Conservation (phyloP, 345 rosid species). For the Gossypium rotundifolium region DNA sequence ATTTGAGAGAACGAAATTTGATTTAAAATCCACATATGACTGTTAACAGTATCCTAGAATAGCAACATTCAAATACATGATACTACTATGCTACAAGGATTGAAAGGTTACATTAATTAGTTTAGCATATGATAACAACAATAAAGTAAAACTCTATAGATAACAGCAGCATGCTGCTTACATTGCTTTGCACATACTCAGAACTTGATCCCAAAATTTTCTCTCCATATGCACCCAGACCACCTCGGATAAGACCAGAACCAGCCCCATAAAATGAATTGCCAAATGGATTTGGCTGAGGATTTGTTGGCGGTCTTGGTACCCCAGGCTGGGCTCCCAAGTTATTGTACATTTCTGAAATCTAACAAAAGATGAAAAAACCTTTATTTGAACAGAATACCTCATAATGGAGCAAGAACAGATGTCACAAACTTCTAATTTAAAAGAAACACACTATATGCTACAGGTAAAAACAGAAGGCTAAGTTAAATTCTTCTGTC, state of each 20-base stretch:
- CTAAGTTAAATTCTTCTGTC: not conserved
- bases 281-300: conserved; percentile 84
- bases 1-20: not conserved
- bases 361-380: conserved; percentile 1
- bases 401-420: not conserved
- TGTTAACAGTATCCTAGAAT: not conserved
- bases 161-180: conserved; percentile 33
- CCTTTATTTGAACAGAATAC: not conserved
- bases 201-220: conserved; percentile 87
- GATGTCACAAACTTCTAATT: not conserved
- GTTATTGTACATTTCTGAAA: conserved; percentile 70
- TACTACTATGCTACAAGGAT: not conserved
- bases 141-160: not conserved
- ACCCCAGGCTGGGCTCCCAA: conserved; percentile 65
- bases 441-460: not conserved
- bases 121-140: not conserved
- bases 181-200: conserved; percentile 98
- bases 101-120: not conserved
- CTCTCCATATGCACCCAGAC: conserved; percentile 93
- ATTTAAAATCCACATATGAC: not conserved
- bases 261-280: conserved; percentile 92
- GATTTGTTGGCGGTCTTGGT: conserved; percentile 51
- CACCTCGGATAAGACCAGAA: conserved; percentile 83
- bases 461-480: not conserved
- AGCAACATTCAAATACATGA: not conserved